These are phyloP conservation scores for Lantana camara DNA, from an alignment of 257 asterid genomes.

Conservation along the genomic window DNA sequence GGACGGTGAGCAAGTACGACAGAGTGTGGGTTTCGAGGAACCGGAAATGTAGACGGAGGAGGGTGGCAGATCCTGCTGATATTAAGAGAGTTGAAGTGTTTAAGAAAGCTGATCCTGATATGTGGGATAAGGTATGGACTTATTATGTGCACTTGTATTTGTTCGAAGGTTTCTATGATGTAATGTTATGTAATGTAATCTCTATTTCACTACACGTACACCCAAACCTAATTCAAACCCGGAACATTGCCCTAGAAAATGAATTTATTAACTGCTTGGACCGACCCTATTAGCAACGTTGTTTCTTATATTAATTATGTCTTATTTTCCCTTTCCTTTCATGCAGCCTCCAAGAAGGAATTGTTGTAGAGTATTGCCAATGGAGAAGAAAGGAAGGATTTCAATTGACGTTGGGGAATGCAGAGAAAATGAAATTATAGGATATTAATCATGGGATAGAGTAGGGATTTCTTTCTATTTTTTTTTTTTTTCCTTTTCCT, in stretches of 20 bases:
- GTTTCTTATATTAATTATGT: neutral
- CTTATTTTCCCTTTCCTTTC: neutral
- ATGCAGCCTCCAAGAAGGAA: slow-evolving; percentile 49
- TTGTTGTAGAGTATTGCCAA: slow-evolving; percentile 49
- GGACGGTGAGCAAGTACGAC: slow-evolving; percentile 28
- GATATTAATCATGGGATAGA: neutral
- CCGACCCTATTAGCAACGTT: too few species aligned
- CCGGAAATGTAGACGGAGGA: slow-evolving; percentile 29
- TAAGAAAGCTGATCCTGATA: slow-evolving; percentile 42
- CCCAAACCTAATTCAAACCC: too few species aligned
- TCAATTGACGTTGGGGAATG: slow-evolving; percentile 46
- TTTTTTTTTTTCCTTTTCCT: too few species aligned
- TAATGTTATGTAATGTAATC: too few species aligned
- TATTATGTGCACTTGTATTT: neutral
- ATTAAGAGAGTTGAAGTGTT: slow-evolving; percentile 37
- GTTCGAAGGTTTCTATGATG: too few species aligned
- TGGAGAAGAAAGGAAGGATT: slow-evolving; percentile 33
- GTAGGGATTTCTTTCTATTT: neutral
- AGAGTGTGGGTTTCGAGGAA: neutral
- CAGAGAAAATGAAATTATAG: slow-evolving; percentile 35
- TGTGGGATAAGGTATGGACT: slow-evolving; percentile 45
- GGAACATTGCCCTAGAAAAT: too few species aligned
- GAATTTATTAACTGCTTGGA: too few species aligned
- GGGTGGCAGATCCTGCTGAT: slow-evolving; percentile 26
- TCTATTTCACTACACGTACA: too few species aligned